phyloP scores from a whole-genome alignment of 176 grass and related monocot genomes.

The Oryza officinalis region DNA sequence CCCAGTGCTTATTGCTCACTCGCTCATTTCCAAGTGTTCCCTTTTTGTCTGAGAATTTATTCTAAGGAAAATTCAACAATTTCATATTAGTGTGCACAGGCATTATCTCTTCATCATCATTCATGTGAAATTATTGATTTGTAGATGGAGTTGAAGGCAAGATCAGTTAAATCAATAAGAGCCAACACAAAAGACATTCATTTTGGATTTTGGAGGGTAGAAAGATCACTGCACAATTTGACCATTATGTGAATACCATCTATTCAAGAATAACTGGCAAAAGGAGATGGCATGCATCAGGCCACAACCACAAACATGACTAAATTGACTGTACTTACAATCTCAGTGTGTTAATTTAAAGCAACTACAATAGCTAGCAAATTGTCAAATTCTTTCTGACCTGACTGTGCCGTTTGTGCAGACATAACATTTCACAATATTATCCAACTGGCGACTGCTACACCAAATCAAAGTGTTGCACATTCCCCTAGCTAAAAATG shows the following conservation, averaged over 20 bases:
- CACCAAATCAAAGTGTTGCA: neutral
- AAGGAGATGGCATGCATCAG: neutral
- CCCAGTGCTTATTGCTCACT: neutral
- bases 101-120: constrained; percentile 1
- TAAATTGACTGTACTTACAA: neutral
- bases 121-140: neutral
- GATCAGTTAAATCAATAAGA: constrained; percentile 1
- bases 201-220: neutral
- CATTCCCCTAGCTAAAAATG: neutral
- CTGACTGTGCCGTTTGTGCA: neutral
- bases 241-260: neutral
- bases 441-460: neutral
- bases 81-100: neutral
- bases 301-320: neutral
- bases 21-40: neutral
- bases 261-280: neutral
- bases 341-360: neutral
- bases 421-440: neutral
- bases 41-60: neutral
- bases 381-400: neutral
- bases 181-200: neutral
- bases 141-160: neutral
- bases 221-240: neutral
- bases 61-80: neutral
- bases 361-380: neutral